Conservation (phyloP, 495 filamentous ascomycete genomes). For the Penicillium ucsense region DNA sequence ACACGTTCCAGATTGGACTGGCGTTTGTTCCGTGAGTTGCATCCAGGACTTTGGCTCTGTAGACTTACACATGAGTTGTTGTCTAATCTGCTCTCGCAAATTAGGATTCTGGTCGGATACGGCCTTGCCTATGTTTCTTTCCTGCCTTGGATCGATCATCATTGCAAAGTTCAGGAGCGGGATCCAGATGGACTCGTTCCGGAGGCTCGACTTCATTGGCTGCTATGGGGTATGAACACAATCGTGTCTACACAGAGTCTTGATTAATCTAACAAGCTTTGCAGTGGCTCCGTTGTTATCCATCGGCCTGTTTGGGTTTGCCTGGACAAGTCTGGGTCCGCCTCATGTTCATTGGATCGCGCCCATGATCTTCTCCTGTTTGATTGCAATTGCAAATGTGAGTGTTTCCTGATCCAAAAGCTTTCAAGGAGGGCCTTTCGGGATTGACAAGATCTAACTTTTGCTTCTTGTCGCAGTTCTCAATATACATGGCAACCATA, state of each 20-base stretch:
- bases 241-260: too few species aligned
- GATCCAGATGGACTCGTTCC: constrained; percentile 43
- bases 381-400: constrained; percentile 57
- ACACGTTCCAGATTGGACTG: constrained; percentile 44
- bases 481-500: constrained; percentile 72
- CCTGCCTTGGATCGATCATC: constrained; percentile 52
- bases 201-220: constrained; percentile 46
- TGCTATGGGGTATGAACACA: constrained; percentile 34
- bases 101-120: constrained; percentile 53
- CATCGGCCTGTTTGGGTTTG: constrained; percentile 61
- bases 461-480: constrained; percentile 24
- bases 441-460: too few species aligned
- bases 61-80: too few species aligned
- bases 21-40: constrained; percentile 45
- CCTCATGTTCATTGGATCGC: constrained; percentile 53
- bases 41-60: too few species aligned
- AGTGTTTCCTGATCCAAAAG: neutral
- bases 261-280: too few species aligned
- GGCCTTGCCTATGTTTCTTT: constrained; percentile 54
- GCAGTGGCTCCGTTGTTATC: constrained; percentile 52
- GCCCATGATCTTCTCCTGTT: constrained; percentile 46
- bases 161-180: constrained; percentile 30
- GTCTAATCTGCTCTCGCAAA: neutral
- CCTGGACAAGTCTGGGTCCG: constrained; percentile 55
- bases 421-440: too few species aligned